Evolutionary conservation across 371 early-diverging fungal species (phyloP), one percentile per base, ranked within the genome.

Genomic region (Mucor circinelloides): DNA sequence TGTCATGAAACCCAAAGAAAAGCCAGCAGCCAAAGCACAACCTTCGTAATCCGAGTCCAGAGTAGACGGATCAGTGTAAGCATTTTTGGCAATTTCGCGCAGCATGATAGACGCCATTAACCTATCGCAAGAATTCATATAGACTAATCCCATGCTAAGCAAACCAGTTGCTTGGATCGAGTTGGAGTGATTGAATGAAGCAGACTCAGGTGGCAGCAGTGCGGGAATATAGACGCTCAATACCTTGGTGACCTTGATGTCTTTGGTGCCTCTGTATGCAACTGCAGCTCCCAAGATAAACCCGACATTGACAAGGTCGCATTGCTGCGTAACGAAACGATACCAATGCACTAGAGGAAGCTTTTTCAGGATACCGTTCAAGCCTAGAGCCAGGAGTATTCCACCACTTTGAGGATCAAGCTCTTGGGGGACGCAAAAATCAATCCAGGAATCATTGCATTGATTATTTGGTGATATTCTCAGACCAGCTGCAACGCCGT

Each of bases 401-500:
- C 97, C 97, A 2, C 93, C 97, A 67, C 95, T 93, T 7, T 82
- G 68, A 34, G 85, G 66, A 2, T 79, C 71, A 23, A 85, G 70
- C 59, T 85, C 79, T 0, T 75, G 69, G 5, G 90, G 90, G 62
- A 81, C 75, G 65, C 91, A 93, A 68, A 88, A 88, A 9, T 86
- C 74, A 55, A 97, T 91, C 97, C 97, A 97, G 6, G 91, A 87
- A 9, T 84, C 84, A 15, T 80, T 84, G 8, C 93, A 78, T 8
- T 79, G 79, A 61, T 84, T 79, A 15, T 82, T 81, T 0, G 87
- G 82, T 1, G 87, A 83, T 0, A 96, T 85, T 6, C 89, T 79
- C 6, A 96, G 80, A 5, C 91, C 95, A 1, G 91, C 85, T 19
- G 95, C 90, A 0, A 93, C 94, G 0, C 96, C 97, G 57, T 90